Evolutionary conservation across 2,329 filamentous ascomycete genomes (phyloP).

Genomic region (Pseudohalonectria lignicola): DNA sequence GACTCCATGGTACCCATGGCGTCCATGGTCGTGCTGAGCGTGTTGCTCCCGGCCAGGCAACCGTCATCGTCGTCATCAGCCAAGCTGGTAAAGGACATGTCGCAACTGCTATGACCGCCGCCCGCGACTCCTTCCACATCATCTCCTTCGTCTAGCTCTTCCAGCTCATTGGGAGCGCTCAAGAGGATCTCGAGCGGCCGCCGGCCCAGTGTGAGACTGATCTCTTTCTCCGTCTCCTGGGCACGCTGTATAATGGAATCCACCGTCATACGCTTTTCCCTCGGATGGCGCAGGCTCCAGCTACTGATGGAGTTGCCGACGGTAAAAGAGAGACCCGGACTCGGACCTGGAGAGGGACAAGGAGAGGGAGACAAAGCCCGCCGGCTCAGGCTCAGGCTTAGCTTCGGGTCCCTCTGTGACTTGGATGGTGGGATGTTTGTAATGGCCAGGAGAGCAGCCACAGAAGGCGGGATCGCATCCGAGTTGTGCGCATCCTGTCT

Average conservation of each 20-base stretch:
- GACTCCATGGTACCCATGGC: too few species aligned
- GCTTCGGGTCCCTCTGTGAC: constrained; percentile 16
- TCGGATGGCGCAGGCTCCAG: constrained; percentile 8
- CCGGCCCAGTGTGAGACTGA: constrained; percentile 41
- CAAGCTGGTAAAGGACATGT: constrained; percentile 30
- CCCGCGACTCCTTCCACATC: constrained; percentile 32
- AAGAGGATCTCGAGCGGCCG: constrained; percentile 49
- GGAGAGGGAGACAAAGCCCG: too few species aligned
- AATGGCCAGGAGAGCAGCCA: constrained; percentile 49
- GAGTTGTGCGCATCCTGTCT: constrained; percentile 32
- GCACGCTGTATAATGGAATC: constrained; percentile 44
- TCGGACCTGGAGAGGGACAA: too few species aligned
- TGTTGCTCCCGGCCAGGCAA: constrained; percentile 18
- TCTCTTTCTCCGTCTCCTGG: constrained; percentile 45
- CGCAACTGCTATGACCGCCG: constrained; percentile 11
- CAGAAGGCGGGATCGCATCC: constrained; percentile 44
- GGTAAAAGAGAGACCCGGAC: too few species aligned
- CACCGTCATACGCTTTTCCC: constrained; percentile 37
- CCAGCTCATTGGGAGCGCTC: constrained; percentile 46
- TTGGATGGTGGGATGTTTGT: constrained; percentile 47
- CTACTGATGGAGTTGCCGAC: too few species aligned
- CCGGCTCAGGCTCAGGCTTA: too few species aligned
- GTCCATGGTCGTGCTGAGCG: constrained; percentile 17
- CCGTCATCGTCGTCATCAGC: constrained; percentile 18
- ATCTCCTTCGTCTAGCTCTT: constrained; percentile 40